These are phyloP conservation scores for Eucalyptus virginea DNA, from an alignment of 345 rosid species.

Conservation along the genomic window DNA sequence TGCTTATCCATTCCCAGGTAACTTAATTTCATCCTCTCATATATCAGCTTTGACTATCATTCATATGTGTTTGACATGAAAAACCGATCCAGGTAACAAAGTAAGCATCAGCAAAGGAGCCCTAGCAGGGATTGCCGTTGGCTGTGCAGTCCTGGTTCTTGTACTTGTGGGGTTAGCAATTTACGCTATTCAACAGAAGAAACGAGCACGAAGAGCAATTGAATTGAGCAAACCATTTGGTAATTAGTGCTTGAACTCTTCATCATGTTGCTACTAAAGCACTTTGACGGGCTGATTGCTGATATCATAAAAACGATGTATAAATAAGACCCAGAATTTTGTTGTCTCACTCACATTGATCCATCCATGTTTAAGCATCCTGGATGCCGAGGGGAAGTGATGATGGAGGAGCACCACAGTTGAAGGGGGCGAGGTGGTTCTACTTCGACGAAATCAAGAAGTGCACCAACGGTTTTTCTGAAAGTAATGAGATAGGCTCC, in stretches of 20 bases:
- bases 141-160: conserved; percentile 38
- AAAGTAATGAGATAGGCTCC: conserved; percentile 68
- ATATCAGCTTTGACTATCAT: neutral
- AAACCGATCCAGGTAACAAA: neutral
- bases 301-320: neutral
- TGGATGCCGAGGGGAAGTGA: conserved; percentile 84
- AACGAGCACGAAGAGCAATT: conserved; percentile 76
- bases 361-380: conserved; percentile 44
- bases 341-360: neutral
- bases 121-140: conserved; percentile 38
- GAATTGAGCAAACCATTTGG: conserved; percentile 81
- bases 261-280: neutral
- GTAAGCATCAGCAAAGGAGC: conserved; percentile 28
- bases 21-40: neutral
- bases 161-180: conserved; percentile 53
- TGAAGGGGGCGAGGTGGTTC: conserved; percentile 93
- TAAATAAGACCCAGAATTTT: neutral
- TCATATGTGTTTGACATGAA: neutral
- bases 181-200: conserved; percentile 83
- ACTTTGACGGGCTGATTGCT: neutral
- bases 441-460: conserved; percentile 87
- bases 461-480: conserved; percentile 60
- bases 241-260: conserved; percentile 7
- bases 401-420: conserved; percentile 73
- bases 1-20: conserved; percentile 81